Percentiles rank a stretch among this genome's conserved stretches.
phyloP scores from a whole-genome alignment of 2,329 filamentous ascomycete species.

The Coleophoma eucalyptorum region DNA sequence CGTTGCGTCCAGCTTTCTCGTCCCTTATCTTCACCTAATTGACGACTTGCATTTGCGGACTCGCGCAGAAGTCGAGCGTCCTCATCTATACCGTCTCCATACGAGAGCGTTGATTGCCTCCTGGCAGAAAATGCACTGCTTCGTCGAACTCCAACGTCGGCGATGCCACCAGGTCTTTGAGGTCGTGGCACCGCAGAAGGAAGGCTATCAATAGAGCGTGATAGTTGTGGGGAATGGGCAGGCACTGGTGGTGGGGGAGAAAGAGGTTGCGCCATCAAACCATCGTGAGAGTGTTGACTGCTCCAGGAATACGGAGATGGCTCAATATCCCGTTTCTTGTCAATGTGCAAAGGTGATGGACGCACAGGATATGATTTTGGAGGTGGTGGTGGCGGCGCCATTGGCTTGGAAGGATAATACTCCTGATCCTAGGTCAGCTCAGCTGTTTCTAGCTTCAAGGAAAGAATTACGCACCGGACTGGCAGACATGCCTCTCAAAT shows the following conservation, averaged over 20 bases:
- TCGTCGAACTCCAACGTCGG: constrained; percentile 20
- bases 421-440: constrained; percentile 11
- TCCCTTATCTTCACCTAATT: constrained; percentile 11
- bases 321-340: constrained; percentile 20
- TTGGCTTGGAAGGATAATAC: constrained; percentile 6
- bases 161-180: constrained; percentile 11
- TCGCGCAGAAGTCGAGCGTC: constrained; percentile 27
- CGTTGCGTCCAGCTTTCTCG: constrained; percentile 21
- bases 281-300: constrained; percentile 24
- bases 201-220: not conserved
- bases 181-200: constrained; percentile 5
- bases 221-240: constrained; percentile 5
- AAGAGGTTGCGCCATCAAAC: constrained; percentile 23
- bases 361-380: constrained; percentile 13
- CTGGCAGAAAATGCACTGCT: constrained; percentile 22
- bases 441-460: not conserved
- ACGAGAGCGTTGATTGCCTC: constrained; percentile 22
- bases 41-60: constrained; percentile 23
- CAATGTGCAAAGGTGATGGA: constrained; percentile 23
- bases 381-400: not conserved
- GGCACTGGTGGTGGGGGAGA: constrained; percentile 21
- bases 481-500: constrained; percentile 15
- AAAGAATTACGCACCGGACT: constrained; percentile 20
- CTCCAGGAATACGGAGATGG: constrained; percentile 26
- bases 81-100: constrained; percentile 23